phyloP scores from a whole-genome alignment of 305 asterid genomes.

The Solanum chacoense region DNA sequence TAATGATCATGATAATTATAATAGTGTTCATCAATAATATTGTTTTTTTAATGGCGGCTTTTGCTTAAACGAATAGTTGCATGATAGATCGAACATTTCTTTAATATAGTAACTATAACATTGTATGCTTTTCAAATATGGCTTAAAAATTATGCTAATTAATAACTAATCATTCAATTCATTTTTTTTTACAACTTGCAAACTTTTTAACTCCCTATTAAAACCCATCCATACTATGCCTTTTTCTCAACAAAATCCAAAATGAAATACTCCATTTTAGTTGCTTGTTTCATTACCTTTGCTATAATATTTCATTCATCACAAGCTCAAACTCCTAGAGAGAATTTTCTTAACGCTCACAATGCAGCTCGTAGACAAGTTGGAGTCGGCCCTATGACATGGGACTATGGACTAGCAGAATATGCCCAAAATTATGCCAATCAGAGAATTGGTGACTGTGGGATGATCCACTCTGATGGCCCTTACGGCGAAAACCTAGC shows the following conservation, averaged over 20 bases:
- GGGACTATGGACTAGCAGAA: conserved; percentile 29
- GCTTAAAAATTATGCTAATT: neutral
- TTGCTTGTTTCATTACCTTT: neutral
- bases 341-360: conserved; percentile 17
- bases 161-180: neutral
- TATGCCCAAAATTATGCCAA: conserved; percentile 46
- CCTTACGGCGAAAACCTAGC: conserved; percentile 19
- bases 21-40: neutral
- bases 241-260: neutral
- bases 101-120: neutral
- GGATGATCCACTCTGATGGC: conserved; percentile 11
- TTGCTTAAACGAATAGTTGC: neutral
- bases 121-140: neutral
- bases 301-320: neutral
- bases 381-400: conserved; percentile 24
- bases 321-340: conserved; percentile 10
- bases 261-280: neutral
- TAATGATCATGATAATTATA: neutral
- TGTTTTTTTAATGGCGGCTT: neutral
- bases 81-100: neutral
- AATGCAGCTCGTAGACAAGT: conserved; percentile 37
- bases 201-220: neutral
- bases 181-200: neutral
- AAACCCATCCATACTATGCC: neutral
- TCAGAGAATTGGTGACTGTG: conserved; percentile 19